Conservation (phyloP, 768 basidiomycete species). For the Boletellus emodensis region DNA sequence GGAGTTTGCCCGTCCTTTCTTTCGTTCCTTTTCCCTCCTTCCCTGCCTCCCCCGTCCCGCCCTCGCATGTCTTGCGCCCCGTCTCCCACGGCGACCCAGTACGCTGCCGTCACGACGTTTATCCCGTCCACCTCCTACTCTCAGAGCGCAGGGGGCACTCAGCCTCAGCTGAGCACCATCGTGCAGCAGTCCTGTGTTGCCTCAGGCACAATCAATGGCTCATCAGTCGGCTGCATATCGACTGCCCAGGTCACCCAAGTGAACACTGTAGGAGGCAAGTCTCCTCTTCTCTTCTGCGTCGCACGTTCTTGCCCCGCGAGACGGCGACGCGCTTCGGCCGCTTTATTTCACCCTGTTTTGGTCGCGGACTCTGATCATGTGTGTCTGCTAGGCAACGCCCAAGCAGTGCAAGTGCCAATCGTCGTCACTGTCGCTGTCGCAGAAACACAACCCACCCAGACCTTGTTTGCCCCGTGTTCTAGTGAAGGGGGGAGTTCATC, state of each 20-base stretch:
- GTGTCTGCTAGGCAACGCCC: constrained; percentile 21
- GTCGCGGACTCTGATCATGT: constrained; percentile 11
- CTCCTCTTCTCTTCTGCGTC: not conserved
- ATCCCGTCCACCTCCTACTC: constrained; percentile 36
- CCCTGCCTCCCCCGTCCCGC: not conserved
- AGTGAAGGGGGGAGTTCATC: constrained; percentile 12
- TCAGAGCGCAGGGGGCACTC: constrained; percentile 30
- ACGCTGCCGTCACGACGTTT: constrained; percentile 35
- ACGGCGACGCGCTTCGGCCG: constrained; percentile 17
- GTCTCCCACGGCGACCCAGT: constrained; percentile 42
- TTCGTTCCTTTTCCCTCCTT: not conserved
- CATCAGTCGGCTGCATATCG: constrained; percentile 28
- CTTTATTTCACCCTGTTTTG: not conserved
- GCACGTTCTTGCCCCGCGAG: not conserved
- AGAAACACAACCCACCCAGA: constrained; percentile 30
- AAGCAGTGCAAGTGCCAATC: constrained; percentile 40
- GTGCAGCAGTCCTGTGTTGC: constrained; percentile 31
- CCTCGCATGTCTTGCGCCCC: constrained; percentile 37
- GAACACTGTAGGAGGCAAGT: constrained; percentile 36
- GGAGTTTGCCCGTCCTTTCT: not conserved
- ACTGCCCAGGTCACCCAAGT: constrained; percentile 25
- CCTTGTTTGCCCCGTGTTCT: constrained; percentile 41
- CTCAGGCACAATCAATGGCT: constrained; percentile 24
- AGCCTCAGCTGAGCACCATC: constrained; percentile 33
- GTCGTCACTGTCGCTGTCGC: constrained; percentile 34